These are phyloP conservation scores for Apiospora rasikravindrae DNA, from an alignment of 2,329 filamentous ascomycete species.

Conservation along the genomic window DNA sequence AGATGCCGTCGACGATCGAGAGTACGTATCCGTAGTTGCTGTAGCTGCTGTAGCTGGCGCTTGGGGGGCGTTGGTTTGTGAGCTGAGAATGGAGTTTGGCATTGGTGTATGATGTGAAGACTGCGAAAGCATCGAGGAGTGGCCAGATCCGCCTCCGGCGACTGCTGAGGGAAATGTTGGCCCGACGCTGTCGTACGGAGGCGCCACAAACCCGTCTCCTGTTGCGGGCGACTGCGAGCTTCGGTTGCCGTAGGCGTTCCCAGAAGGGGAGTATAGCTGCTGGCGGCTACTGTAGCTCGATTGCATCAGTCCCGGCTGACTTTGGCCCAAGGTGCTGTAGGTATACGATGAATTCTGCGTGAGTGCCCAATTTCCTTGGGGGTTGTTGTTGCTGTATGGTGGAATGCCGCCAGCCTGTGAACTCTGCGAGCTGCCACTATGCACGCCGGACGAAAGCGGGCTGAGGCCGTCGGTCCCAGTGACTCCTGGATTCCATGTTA, in stretches of 20 bases:
- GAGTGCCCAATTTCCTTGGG: slow-evolving; percentile 65
- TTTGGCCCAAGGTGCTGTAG: slow-evolving; percentile 61
- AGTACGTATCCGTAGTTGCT: slow-evolving; percentile 64
- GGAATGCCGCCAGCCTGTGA: slow-evolving; percentile 57
- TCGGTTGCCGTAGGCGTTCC: slow-evolving; percentile 52
- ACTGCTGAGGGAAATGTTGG: slow-evolving; percentile 68
- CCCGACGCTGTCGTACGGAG: slow-evolving; percentile 71
- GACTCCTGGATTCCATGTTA: slow-evolving; percentile 52
- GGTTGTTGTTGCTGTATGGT: slow-evolving; percentile 62
- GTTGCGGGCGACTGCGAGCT: slow-evolving; percentile 63
- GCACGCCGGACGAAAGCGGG: slow-evolving; percentile 65
- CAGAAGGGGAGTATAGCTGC: slow-evolving; percentile 39
- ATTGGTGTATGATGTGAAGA: slow-evolving; percentile 38
- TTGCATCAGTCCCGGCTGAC: slow-evolving; percentile 50
- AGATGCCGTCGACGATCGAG: slow-evolving; percentile 61
- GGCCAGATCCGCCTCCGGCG: slow-evolving; percentile 52
- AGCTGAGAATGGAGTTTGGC: slow-evolving; percentile 50
- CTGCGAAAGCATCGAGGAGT: slow-evolving; percentile 37
- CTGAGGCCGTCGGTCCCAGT: slow-evolving; percentile 63
- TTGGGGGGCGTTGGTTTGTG: slow-evolving; percentile 53
- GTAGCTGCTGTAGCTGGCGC: slow-evolving; percentile 58
- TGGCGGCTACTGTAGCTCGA: slow-evolving; percentile 44
- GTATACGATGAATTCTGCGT: slow-evolving; percentile 57
- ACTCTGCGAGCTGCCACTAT: slow-evolving; percentile 62
- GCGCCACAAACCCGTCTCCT: slow-evolving; percentile 66